These are phyloP conservation scores for Nevesoporus exiguus DNA, from an alignment of 768 basidiomycete species.

Conservation along the genomic window DNA sequence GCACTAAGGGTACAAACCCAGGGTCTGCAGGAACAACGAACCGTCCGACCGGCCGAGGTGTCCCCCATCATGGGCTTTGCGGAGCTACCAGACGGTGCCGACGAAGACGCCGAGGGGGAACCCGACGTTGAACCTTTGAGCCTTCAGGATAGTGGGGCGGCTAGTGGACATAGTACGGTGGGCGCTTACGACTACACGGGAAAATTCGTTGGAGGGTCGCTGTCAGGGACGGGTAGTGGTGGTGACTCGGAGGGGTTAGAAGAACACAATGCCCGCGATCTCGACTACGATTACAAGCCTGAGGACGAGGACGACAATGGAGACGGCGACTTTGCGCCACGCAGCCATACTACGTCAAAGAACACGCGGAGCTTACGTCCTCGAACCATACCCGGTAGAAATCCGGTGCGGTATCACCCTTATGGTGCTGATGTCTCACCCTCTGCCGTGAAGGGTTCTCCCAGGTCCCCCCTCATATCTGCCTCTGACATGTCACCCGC, in stretches of 20 bases:
- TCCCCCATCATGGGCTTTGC: constrained; percentile 31
- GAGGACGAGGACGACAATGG: constrained; percentile 33
- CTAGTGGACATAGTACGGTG: constrained; percentile 30
- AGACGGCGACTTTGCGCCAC: constrained; percentile 35
- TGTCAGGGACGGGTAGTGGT: constrained; percentile 23
- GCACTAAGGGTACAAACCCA: constrained; percentile 32
- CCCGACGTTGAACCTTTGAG: constrained; percentile 29
- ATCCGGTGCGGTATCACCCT: constrained; percentile 33
- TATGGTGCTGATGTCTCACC: constrained; percentile 27
- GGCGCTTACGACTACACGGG: constrained; percentile 22
- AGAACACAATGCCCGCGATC: constrained; percentile 18
- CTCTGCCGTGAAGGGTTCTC: constrained; percentile 30
- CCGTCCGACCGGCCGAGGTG: constrained; percentile 33
- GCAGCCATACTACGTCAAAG: constrained; percentile 34
- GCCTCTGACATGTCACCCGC: constrained; percentile 27
- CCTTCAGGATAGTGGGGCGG: constrained; percentile 17
- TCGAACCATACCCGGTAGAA: constrained; percentile 33
- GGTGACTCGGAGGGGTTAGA: constrained; percentile 29
- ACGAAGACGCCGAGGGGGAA: constrained; percentile 38
- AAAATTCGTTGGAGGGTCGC: constrained; percentile 17
- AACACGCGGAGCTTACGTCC: constrained; percentile 37
- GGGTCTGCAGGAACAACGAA: constrained; percentile 31
- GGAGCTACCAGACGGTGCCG: constrained; percentile 27
- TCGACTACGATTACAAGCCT: constrained; percentile 30
- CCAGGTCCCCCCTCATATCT: constrained; percentile 32